A percentile compares a stretch with the other conserved stretches of the same genome.
Conservation (phyloP, 2,329 filamentous ascomycete genomes). For the Colletotrichum karsti region DNA sequence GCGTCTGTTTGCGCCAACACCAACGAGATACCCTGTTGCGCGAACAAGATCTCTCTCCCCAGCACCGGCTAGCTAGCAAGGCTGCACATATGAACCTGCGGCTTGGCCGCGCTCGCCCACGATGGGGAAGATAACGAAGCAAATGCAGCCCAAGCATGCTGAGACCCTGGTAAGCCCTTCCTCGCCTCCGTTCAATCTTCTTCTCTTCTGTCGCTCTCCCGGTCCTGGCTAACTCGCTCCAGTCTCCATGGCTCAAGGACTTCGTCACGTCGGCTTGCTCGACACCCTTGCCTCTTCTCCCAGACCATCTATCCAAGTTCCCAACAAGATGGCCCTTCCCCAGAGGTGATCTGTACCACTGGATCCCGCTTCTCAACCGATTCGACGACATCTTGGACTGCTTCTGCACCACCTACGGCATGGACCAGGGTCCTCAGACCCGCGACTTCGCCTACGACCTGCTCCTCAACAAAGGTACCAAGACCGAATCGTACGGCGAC, state of each 20-base stretch:
- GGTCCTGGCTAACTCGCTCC: constrained; percentile 32
- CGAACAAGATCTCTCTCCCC: constrained; percentile 9
- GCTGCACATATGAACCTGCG: constrained; percentile 50
- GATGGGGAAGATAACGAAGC: constrained; percentile 76
- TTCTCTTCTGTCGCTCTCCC: background rate
- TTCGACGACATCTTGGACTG: constrained; percentile 90
- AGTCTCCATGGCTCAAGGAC: constrained; percentile 89
- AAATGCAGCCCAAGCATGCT: constrained; percentile 72
- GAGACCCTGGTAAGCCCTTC: constrained; percentile 67
- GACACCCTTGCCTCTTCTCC: constrained; percentile 78
- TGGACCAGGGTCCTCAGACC: constrained; percentile 82
- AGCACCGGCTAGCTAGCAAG: constrained; percentile 26
- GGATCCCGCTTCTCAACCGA: constrained; percentile 92
- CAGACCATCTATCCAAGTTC: constrained; percentile 79
- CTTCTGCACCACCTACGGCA: constrained; percentile 81
- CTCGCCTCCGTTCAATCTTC: background rate
- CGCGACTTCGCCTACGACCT: constrained; percentile 76
- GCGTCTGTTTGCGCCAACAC: constrained; percentile 17
- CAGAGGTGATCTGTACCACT: constrained; percentile 95
- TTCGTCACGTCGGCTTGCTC: constrained; percentile 79
- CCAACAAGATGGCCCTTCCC: constrained; percentile 94
- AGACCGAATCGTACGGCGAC: constrained; percentile 59
- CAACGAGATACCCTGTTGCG: constrained; percentile 11
- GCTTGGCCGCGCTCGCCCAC: constrained; percentile 66
- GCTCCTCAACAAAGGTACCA: constrained; percentile 65